Evolutionary conservation across 2,329 filamentous ascomycete genomes (phyloP).

Genomic region (Emergomyces orientalis): DNA sequence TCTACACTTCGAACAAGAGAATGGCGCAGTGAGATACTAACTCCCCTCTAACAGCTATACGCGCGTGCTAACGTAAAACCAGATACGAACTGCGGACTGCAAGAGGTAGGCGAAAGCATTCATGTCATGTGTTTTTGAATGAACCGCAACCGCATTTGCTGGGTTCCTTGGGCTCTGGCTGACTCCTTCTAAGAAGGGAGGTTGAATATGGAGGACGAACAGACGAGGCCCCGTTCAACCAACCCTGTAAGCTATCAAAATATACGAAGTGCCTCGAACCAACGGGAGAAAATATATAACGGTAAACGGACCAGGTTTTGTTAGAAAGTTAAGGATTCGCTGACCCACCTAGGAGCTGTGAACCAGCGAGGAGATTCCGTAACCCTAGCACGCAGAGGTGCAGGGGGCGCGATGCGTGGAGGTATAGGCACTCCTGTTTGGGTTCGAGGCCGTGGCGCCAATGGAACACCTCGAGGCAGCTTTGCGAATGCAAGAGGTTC

Average conservation of each 20-base stretch:
- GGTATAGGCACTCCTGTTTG: constrained; percentile 1
- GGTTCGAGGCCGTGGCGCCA: constrained; percentile 1
- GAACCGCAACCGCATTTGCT: background rate
- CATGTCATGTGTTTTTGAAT: background rate
- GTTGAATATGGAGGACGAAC: background rate
- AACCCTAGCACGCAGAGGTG: background rate
- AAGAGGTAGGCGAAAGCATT: constrained; percentile 7
- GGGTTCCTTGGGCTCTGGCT: background rate
- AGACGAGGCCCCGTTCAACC: background rate
- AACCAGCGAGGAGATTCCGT: too few species aligned
- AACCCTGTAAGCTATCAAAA: background rate
- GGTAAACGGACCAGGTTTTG: background rate
- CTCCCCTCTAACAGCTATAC: background rate
- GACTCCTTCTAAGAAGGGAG: constrained; percentile 6
- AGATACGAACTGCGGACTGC: constrained; percentile 12
- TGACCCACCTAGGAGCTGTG: background rate
- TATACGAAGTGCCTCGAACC: background rate
- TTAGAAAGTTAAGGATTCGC: background rate
- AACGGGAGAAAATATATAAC: background rate
- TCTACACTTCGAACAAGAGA: background rate
- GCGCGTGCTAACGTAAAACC: constrained; percentile 4
- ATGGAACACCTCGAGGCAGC: background rate
- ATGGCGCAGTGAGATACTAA: constrained; percentile 12
- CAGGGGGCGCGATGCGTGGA: background rate
- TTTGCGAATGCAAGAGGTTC: background rate